Conservation (phyloP, 2,329 filamentous ascomycete genomes). For the Fusarium sp. region DNA sequence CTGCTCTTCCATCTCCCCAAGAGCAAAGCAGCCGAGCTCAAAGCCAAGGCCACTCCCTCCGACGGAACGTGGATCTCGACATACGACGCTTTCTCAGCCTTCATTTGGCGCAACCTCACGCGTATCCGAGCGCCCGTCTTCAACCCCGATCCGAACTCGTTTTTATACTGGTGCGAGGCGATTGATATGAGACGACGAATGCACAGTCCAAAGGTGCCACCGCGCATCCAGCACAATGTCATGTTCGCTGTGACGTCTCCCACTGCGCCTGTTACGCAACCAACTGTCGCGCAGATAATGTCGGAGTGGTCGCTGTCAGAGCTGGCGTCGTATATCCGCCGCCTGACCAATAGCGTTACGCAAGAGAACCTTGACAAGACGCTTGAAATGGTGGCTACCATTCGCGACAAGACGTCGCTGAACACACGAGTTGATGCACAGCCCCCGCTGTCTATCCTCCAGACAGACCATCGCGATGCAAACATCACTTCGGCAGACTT, state of each 20-base stretch:
- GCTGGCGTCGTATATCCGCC: conserved; percentile 51
- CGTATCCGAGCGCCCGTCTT: conserved; percentile 49
- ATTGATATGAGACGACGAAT: conserved; percentile 53
- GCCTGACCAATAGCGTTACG: conserved; percentile 49
- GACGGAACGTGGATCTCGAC: conserved; percentile 56
- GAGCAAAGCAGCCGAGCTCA: conserved; percentile 55
- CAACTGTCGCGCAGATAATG: conserved; percentile 49
- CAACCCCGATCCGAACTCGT: conserved; percentile 43
- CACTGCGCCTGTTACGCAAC: conserved; percentile 42
- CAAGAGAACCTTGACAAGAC: conserved; percentile 45
- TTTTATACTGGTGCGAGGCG: conserved; percentile 50
- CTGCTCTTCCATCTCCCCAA: conserved; percentile 57
- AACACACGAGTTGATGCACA: conserved; percentile 49
- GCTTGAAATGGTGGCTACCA: conserved; percentile 47
- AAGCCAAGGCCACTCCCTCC: conserved; percentile 48
- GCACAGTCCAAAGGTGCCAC: conserved; percentile 46
- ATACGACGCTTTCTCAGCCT: conserved; percentile 57
- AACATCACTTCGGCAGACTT: conserved; percentile 47
- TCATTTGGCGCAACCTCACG: conserved; percentile 54
- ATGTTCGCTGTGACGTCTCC: conserved; percentile 45
- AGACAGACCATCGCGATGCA: conserved; percentile 51
- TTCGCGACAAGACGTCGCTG: conserved; percentile 51
- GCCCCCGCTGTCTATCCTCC: conserved; percentile 49
- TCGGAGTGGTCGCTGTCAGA: conserved; percentile 49
- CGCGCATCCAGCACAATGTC: conserved; percentile 51